These are phyloP conservation scores for Fraxinus baroniana DNA, from an alignment of 305 asterid genomes.

Conservation along the genomic window DNA sequence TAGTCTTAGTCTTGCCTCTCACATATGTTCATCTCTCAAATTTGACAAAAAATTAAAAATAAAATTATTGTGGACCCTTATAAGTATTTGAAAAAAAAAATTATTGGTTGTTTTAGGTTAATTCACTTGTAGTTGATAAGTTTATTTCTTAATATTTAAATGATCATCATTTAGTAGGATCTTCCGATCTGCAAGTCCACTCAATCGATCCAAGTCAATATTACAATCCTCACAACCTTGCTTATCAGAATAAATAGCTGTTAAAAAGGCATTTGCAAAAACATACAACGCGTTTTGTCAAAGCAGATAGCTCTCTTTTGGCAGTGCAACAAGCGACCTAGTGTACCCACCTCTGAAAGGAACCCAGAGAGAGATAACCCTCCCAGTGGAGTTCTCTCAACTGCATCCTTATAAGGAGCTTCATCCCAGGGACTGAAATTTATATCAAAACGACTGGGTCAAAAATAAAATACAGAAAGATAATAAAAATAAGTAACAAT, in stretches of 20 bases:
- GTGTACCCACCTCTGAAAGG: slow-evolving; percentile 75
- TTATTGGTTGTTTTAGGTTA: background rate
- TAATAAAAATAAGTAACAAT: slow-evolving; percentile 16
- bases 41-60: background rate
- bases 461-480: slow-evolving; percentile 25
- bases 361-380: slow-evolving; percentile 82
- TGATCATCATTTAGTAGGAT: background rate
- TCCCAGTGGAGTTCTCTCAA: slow-evolving; percentile 71
- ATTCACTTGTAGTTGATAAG: background rate
- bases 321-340: background rate
- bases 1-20: background rate
- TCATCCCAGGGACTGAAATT: slow-evolving; percentile 85
- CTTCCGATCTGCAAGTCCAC: background rate
- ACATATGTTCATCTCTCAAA: background rate
- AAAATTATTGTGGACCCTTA: background rate
- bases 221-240: background rate
- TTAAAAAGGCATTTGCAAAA: slow-evolving; percentile 2
- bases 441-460: slow-evolving; percentile 32
- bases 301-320: background rate
- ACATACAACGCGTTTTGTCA: slow-evolving; percentile 8
- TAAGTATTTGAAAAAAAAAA: background rate
- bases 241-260: slow-evolving; percentile 2
- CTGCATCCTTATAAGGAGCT: slow-evolving; percentile 89
- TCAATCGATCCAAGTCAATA: background rate
- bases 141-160: background rate